Evolutionary conservation across 345 rosid species (phyloP).

Genomic region (Eucalyptus guilfoylei): DNA sequence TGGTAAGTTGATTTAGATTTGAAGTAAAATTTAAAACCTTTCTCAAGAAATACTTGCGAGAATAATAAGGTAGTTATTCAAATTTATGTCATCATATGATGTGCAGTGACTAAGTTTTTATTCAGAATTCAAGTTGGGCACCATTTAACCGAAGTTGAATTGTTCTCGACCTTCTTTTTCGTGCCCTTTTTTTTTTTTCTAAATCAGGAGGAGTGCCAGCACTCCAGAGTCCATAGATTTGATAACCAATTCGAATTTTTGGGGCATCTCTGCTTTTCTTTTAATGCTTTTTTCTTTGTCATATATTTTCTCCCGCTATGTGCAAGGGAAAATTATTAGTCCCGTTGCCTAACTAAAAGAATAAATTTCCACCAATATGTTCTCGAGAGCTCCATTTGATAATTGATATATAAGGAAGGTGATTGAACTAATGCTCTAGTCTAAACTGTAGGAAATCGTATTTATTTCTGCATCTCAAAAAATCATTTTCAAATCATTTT

Average conservation of each 20-base stretch:
- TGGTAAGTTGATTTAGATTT: not conserved
- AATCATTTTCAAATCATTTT: not conserved
- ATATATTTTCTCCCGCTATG: not conserved
- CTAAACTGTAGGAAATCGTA: not conserved
- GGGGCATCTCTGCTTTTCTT: not conserved
- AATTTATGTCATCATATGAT: not conserved
- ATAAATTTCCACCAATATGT: not conserved
- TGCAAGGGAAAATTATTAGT: not conserved
- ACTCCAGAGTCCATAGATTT: not conserved
- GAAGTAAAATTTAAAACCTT: too few relatives aligned
- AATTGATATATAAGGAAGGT: not conserved
- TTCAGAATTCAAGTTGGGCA: not conserved
- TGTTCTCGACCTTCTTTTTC: not conserved
- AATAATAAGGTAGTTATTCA: not conserved
- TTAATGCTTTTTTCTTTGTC: not conserved
- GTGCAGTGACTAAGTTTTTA: not conserved
- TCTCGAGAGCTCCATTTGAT: not conserved
- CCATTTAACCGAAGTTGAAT: not conserved
- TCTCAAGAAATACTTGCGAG: not conserved
- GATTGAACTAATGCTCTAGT: not conserved
- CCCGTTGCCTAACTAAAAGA: not conserved
- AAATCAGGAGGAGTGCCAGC: not conserved
- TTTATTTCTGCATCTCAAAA: not conserved
- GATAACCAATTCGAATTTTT: not conserved
- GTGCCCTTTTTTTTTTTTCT: not conserved